phyloP scores from a whole-genome alignment of 2,329 filamentous ascomycete genomes.

The Beauveria australis region DNA sequence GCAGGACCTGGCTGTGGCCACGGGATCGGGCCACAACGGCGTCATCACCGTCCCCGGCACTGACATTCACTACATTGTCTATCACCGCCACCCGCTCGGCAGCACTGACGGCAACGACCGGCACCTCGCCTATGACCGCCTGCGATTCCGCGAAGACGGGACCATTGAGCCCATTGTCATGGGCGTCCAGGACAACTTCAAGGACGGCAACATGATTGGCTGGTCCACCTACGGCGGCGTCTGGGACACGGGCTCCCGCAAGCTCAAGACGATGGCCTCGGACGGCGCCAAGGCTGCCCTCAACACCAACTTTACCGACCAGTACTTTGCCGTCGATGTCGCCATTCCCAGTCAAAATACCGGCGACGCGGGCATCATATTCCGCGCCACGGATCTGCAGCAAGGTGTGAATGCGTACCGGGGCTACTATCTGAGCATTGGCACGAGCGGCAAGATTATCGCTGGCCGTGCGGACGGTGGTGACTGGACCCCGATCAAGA shows the following conservation, averaged over 20 bases:
- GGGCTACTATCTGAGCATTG: constrained; percentile 24
- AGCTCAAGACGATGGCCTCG: constrained; percentile 16
- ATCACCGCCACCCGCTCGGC: constrained; percentile 35
- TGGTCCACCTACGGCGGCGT: constrained; percentile 24
- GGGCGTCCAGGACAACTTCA: constrained; percentile 35
- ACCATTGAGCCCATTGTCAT: constrained; percentile 35
- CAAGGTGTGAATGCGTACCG: constrained; percentile 11
- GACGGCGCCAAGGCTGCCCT: constrained; percentile 21
- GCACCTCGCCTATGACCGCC: constrained; percentile 37
- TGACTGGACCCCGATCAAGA: neutral
- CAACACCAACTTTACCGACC: constrained; percentile 29
- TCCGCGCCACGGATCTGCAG: constrained; percentile 21
- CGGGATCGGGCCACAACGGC: constrained; percentile 36
- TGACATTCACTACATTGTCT: constrained; percentile 39
- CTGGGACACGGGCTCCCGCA: constrained; percentile 13
- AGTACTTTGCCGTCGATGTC: constrained; percentile 24
- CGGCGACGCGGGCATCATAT: constrained; percentile 27
- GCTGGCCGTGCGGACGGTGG: constrained; percentile 16
- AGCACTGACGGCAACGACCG: constrained; percentile 38
- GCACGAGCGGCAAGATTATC: constrained; percentile 18
- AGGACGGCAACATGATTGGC: constrained; percentile 28
- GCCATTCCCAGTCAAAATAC: constrained; percentile 7
- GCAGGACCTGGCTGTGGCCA: constrained; percentile 32
- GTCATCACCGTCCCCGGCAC: constrained; percentile 36
- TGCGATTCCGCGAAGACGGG: constrained; percentile 36